These are phyloP conservation scores for Geum urbanum DNA, from an alignment of 306 rosid species.

Conservation along the genomic window DNA sequence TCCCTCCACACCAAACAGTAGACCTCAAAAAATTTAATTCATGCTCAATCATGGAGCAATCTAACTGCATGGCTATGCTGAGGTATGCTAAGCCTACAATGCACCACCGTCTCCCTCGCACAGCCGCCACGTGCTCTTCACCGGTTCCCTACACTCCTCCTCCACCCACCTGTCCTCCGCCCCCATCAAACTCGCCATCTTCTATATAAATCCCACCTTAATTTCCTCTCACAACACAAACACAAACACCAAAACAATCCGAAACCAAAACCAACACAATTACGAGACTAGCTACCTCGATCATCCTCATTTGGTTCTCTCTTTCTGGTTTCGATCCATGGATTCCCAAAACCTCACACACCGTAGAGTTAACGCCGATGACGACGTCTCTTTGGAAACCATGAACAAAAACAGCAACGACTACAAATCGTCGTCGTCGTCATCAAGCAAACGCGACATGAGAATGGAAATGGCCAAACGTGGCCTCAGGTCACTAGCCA, in stretches of 20 bases:
- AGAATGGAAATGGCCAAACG: slow-evolving; percentile 60
- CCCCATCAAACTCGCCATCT: slow-evolving; percentile 20
- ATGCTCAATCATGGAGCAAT: not conserved
- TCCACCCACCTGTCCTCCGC: slow-evolving; percentile 42
- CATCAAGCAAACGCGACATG: slow-evolving; percentile 14
- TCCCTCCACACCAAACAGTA: not conserved
- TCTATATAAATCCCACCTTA: slow-evolving; percentile 16
- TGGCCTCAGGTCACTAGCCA: slow-evolving; percentile 54
- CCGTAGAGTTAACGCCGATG: slow-evolving; percentile 29
- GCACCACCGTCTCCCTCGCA: not conserved
- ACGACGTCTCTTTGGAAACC: not conserved
- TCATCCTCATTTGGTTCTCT: not conserved
- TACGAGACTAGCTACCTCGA: too few species aligned
- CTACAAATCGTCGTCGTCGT: too few species aligned
- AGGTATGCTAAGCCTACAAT: not conserved
- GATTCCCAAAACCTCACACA: slow-evolving; percentile 49
- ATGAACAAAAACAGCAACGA: not conserved
- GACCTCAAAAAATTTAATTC: not conserved
- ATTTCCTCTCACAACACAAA: not conserved
- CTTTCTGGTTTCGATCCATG: slow-evolving; percentile 27
- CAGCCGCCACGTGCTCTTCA: slow-evolving; percentile 17
- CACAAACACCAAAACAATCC: too few species aligned
- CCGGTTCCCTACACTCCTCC: slow-evolving; percentile 8
- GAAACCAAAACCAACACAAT: too few species aligned
- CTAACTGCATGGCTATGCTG: not conserved